Base-by-base conservation (phyloP, 441 rosid genomes). In the Corymbia citriodora region DNA sequence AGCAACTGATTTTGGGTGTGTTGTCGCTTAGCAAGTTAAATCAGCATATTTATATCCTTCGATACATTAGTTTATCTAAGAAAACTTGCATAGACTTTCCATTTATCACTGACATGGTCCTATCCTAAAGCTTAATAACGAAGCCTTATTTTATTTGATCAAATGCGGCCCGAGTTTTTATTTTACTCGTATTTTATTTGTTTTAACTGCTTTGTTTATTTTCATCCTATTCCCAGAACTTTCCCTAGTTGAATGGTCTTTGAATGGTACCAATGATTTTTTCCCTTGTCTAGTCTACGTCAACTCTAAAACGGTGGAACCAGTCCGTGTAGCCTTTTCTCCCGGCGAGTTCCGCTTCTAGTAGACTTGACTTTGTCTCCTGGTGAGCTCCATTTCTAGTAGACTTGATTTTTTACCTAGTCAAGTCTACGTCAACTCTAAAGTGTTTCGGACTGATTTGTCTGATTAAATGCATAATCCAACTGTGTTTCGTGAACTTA, bases 101-200 rank as follows among this genome's bases (percentile, higher is more conserved):
- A n/a, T 29, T n/a, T 4, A 2, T 9, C 1, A 2, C 70, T 63
- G 18, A 29, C 3, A 0, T 9, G 1, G 36, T 63, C 72, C 16
- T 1, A 63, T 0, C 72, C 19, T 61, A 8, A 29, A 27, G 70
- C 31, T 61, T n/a, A 14, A 27, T 3, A 29, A 12, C 31, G 4
- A 29, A 8, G 70, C 16, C 31, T 27, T 13, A 13, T 27, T 29
- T 61, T 13, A 27, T 61, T 63, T 61, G 11, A 27, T 61, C 8
- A 27, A 16, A 61, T 3, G 8, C 16, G 4, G 31, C 70, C 29
- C 4, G 9, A 8, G 16, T 27, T 27, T 61, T 61, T 61, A 27
- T 6, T 27, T 63, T 63, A 63, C 9, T 63, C 33, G 0, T 1
- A 29, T 18, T 63, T 63, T 63, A 14, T 63, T 63, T 63, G 29